Evolutionary conservation across 2,329 filamentous ascomycete genomes (phyloP).

Genomic region (Chaetomiaceae sp.): DNA sequence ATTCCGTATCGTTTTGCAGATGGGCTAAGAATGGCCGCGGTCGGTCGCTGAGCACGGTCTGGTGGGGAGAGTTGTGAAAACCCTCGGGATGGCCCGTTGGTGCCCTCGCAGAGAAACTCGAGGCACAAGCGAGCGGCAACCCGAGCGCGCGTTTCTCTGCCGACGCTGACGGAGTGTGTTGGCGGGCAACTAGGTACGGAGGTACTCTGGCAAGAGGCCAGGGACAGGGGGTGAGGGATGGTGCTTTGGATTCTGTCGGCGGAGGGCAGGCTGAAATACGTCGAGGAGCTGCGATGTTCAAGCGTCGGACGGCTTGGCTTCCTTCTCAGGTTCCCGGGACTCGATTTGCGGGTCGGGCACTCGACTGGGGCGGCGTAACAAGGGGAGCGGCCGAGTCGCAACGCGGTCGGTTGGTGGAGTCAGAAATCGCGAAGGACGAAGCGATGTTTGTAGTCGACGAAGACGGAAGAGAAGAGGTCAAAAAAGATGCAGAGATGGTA

Average conservation of each 20-base stretch:
- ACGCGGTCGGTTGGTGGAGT: too few species aligned
- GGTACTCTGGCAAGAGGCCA: too few species aligned
- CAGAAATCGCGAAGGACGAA: background rate
- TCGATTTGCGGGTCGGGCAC: slow-evolving; percentile 8
- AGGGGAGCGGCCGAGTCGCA: too few species aligned
- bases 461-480: slow-evolving; percentile 1
- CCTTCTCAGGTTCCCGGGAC: slow-evolving; percentile 8
- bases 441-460: too few species aligned
- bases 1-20: background rate
- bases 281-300: slow-evolving; percentile 24
- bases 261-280: slow-evolving; percentile 26
- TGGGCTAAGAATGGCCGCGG: slow-evolving; percentile 1
- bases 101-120: slow-evolving; percentile 7
- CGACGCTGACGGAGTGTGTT: slow-evolving; percentile 6
- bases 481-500: background rate
- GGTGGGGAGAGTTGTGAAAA: background rate
- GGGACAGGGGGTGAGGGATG: slow-evolving; percentile 3
- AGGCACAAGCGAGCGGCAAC: slow-evolving; percentile 1
- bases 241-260: slow-evolving; percentile 18
- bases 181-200: slow-evolving; percentile 1
- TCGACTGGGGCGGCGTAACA: background rate
- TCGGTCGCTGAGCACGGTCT: slow-evolving; percentile 1
- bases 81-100: too few species aligned
- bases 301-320: slow-evolving; percentile 22
- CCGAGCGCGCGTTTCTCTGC: slow-evolving; percentile 5